Base-by-base conservation (phyloP, 352 stramenopile genomes). In the Aphanomyces invadans region DNA sequence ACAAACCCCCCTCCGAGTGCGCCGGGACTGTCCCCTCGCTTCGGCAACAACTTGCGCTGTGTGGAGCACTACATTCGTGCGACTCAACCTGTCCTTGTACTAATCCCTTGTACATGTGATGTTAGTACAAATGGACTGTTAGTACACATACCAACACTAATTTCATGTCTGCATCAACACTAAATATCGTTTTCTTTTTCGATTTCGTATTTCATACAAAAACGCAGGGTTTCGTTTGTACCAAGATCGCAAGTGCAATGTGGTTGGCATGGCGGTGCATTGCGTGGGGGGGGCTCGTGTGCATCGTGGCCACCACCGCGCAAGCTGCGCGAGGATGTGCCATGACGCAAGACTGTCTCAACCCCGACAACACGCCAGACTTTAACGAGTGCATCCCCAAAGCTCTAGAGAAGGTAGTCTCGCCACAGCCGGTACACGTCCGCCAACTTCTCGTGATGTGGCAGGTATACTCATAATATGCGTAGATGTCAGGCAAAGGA, bases 291-390 rank as follows among this genome's bases (percentile, higher is more conserved):
- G 36, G 36, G 15, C 36, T 42, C 7, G 7, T 42, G 15, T 42
- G 36, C 15, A 15, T 42, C 36, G 7, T 42, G 7, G 36, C 15
- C 7, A 42, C 15, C 7, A 42, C 7, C 7, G 36, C 15, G 36
- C 7, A 42, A 12, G 23, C 12, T 57, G 26, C 4, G 10, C 17
- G 23, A 36, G 49, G 49, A 57, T 92, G 83, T 44, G 74, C 80
- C 5, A 92, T 92, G 81, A 90, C 83, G 7, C 81, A 90, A 72
- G 86, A 76, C 26, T 92, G 83, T 65, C 74, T 88, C 29, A 90
- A 90, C 55, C 80, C 81, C 0, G 76, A 74, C 31, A 90, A 92
- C 55, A 62, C 78, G 0, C 80, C 80, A 0, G 83, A 92, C 73
- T 90, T 83, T 63, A 75, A 88, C 42, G 53, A 57, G 33, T 92